Evolutionary conservation across 148 eudicot species (phyloP), one percentile per base, ranked within the genome.

Genomic region (Cornus suecica): DNA sequence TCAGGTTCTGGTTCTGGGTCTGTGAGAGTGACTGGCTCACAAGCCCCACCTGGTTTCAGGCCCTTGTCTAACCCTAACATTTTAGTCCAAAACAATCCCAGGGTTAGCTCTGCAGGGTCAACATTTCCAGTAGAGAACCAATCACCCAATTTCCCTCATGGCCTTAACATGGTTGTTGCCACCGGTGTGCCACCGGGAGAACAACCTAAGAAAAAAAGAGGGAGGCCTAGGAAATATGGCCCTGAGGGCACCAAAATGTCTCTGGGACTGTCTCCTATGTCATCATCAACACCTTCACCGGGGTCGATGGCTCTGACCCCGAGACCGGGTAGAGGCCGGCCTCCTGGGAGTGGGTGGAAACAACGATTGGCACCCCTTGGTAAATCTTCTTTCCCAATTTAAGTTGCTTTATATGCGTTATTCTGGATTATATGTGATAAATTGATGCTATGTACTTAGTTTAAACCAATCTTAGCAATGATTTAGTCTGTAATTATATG

Each of bases 331-430:
- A 77, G 91, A 73, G 99, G 99, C 18, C 78, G 99, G 70, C 99
- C 99, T 1, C 97, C 84, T 72, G 97, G 99, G 58, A 92, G 91
- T 74, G 99, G 99, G 72, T 84, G 97, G 94, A 95, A 92, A 79
- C 99, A 95, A 80, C 83, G 85, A 65, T 80, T 95, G 76, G 90
- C 99, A 7, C 84, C 88, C 75, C 90, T 91, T 84, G 97, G 97
- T 91, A 84, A 81, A 84, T 70, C 74, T 78, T 24, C 16, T 76
- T 30, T 7, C 2, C n/a, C 20, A 0, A 2, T 18, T 58, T 58
- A 14, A 58, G 24, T n/a, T 58, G 24, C 24, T 58, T 22, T 74
- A 60, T 52, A 13, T 76, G 20, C 65, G 15, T 42, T 74, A 10
- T 65, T 14, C 27, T 28, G 16, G 62, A 74, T 11, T 74, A 7